Evolutionary conservation across 2,329 filamentous ascomycete genomes (phyloP).

Genomic region (Torrubiella hemipterigena): DNA sequence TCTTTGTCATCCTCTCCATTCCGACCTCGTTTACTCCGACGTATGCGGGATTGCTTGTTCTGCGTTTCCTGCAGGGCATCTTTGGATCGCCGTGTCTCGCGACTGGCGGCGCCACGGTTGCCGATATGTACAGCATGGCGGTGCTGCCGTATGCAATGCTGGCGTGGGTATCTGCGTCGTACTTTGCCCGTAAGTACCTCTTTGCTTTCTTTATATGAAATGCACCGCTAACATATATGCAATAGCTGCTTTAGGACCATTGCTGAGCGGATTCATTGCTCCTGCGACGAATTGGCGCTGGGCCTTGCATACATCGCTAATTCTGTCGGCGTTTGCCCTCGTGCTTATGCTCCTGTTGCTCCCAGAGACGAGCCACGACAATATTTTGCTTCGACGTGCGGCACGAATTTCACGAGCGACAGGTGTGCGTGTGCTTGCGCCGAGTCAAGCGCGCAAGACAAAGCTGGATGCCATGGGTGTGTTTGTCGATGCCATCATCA

Average conservation of each 20-base stretch:
- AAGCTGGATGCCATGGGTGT: conserved; percentile 28
- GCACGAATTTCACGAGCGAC: conserved; percentile 40
- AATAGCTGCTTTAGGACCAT: conserved; percentile 35
- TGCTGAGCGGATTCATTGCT: conserved; percentile 34
- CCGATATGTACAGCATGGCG: conserved; percentile 19
- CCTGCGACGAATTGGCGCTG: conserved; percentile 32
- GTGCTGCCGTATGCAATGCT: conserved; percentile 29
- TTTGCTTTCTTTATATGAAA: not conserved
- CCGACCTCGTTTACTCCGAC: conserved; percentile 40
- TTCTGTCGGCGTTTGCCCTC: conserved; percentile 15
- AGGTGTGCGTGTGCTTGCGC: conserved; percentile 36
- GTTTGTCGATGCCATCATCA: conserved; percentile 25
- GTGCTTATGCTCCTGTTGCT: conserved; percentile 41
- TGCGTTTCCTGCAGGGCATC: conserved; percentile 40
- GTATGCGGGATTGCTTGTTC: conserved; percentile 38
- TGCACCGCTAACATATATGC: conserved; percentile 13
- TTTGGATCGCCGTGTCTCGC: conserved; percentile 18
- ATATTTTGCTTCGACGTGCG: conserved; percentile 43
- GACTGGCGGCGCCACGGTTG: conserved; percentile 14
- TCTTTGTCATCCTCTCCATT: conserved; percentile 44
- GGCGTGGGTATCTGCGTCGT: conserved; percentile 25
- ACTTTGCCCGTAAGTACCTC: not conserved
- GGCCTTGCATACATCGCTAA: conserved; percentile 25
- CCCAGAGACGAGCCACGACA: conserved; percentile 42
- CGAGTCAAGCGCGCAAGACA: conserved; percentile 44